Conservation (phyloP, 805 yeast species). For the Lipomyces mesembrius region DNA sequence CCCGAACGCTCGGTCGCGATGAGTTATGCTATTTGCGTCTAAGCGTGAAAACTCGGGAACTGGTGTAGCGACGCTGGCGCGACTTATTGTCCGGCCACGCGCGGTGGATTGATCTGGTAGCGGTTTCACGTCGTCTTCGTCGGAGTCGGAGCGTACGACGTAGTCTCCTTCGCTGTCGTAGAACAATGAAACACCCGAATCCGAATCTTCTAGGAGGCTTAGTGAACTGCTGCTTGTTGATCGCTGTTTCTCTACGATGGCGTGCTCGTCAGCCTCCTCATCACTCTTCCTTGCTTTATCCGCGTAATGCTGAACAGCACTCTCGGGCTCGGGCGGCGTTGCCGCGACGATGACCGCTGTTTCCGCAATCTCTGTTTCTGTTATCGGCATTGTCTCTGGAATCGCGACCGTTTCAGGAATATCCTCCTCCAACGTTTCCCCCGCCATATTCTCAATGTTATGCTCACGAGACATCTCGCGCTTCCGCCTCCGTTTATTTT, state of each 20-base stretch:
- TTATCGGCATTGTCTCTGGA: neutral
- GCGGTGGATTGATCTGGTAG: neutral
- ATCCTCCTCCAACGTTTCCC: neutral
- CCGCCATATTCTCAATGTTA: neutral
- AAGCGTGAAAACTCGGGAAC: neutral
- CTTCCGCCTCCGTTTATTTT: neutral
- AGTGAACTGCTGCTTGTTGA: neutral
- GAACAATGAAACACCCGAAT: neutral
- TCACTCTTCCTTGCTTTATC: constrained; percentile 5
- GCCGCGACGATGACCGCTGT: neutral
- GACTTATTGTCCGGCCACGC: neutral
- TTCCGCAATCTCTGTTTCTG: neutral
- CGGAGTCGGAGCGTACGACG: neutral
- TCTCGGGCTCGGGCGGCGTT: neutral
- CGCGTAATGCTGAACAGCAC: neutral
- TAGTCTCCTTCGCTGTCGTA: neutral
- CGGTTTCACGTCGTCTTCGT: neutral
- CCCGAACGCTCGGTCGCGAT: constrained; percentile 20
- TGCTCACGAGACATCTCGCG: neutral
- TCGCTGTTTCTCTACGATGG: neutral
- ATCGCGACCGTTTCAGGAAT: neutral
- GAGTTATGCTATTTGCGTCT: neutral
- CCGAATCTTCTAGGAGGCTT: neutral
- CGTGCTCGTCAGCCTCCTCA: constrained; percentile 16
- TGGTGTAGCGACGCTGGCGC: neutral